A percentile compares a stretch with the other conserved stretches of the same genome.
phyloP scores from a whole-genome alignment of 2,329 filamentous ascomycete species.

The Xylariaceae sp. region DNA sequence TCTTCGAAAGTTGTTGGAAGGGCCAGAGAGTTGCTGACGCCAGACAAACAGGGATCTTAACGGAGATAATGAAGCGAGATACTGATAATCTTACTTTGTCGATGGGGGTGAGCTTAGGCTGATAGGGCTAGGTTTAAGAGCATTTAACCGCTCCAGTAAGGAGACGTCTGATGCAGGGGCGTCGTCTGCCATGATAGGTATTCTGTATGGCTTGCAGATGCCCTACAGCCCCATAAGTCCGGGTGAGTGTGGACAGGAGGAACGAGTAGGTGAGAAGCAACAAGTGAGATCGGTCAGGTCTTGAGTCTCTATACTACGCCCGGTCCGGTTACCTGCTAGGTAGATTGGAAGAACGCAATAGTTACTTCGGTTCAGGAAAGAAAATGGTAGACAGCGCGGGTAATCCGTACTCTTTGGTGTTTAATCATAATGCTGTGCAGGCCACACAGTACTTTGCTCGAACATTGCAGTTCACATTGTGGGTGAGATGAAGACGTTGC shows the following conservation, averaged over 20 bases:
- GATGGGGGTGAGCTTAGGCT: constrained; percentile 27
- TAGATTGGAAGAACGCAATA: too few relatives aligned
- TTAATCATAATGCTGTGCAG: too few relatives aligned
- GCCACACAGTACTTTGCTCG: too few relatives aligned
- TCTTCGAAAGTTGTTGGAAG: not conserved
- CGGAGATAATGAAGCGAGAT: not conserved
- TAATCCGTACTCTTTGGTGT: too few relatives aligned
- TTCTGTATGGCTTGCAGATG: not conserved
- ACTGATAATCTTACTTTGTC: constrained; percentile 38
- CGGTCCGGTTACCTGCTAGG: too few relatives aligned
- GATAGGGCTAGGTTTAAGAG: constrained; percentile 42
- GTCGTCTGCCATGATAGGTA: constrained; percentile 23
- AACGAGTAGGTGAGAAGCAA: not conserved
- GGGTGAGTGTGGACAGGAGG: not conserved
- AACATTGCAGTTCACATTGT: too few relatives aligned
- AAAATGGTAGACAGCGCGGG: too few relatives aligned
- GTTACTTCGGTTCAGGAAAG: too few relatives aligned
- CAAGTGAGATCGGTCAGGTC: too few relatives aligned
- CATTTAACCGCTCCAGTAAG: constrained; percentile 52
- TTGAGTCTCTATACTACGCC: too few relatives aligned
- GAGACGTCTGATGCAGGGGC: constrained; percentile 39
- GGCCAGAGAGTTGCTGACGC: not conserved
- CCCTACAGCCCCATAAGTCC: too few relatives aligned
- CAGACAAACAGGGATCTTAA: not conserved
- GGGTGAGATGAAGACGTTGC: too few relatives aligned